Percentiles rank a stretch among this genome's conserved stretches.
phyloP scores from a whole-genome alignment of 345 rosid genomes.

The Garcia nutans region DNA sequence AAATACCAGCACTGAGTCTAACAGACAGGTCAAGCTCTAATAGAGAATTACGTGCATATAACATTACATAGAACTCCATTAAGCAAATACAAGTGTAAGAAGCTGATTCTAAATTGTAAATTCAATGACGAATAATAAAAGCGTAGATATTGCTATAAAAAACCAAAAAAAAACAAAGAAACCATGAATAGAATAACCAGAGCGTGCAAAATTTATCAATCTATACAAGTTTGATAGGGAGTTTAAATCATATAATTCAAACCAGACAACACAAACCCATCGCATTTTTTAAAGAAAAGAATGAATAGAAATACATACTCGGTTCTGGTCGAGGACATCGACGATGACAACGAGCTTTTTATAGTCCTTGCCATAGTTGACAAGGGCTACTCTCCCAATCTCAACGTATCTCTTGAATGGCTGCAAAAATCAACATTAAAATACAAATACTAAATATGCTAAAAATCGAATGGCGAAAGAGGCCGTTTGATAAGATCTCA shows the following conservation, averaged over 20 bases:
- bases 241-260: too few relatives aligned
- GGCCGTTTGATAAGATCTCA: not conserved
- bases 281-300: too few relatives aligned
- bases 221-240: too few relatives aligned
- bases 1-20: not conserved
- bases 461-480: not conserved
- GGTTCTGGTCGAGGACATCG: constrained; percentile 78
- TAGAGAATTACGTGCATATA: not conserved
- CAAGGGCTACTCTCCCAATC: constrained; percentile 86
- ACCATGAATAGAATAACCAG: too few relatives aligned
- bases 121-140: too few relatives aligned
- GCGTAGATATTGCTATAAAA: too few relatives aligned
- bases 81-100: not conserved
- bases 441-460: constrained; percentile 8
- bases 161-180: too few relatives aligned
- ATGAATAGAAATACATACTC: too few relatives aligned
- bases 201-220: too few relatives aligned
- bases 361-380: constrained; percentile 83
- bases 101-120: not conserved
- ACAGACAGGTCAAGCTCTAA: too few relatives aligned
- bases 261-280: too few relatives aligned
- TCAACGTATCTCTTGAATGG: constrained; percentile 89
- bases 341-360: constrained; percentile 87
- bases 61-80: not conserved
- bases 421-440: constrained; percentile 26